Evolutionary conservation across 2,329 filamentous ascomycete genomes (phyloP).

Genomic region (Cladosporium sphaerospermum): DNA sequence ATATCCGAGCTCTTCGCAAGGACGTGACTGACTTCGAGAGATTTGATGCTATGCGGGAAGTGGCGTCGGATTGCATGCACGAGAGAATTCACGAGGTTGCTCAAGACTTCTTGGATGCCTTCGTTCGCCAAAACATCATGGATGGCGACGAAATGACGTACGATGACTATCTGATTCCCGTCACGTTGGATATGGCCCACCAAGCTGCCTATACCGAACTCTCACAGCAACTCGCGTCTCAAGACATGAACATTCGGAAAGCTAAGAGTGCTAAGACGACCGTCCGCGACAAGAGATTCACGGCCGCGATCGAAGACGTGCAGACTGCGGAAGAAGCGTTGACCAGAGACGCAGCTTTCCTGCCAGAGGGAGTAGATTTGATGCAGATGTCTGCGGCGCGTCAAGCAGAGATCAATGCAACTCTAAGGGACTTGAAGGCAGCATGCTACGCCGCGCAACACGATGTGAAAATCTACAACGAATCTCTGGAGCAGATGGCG

Average conservation of each 20-base stretch:
- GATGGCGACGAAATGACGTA: slow-evolving; percentile 38
- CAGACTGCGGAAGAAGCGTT: slow-evolving; percentile 47
- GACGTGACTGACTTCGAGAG: slow-evolving; percentile 48
- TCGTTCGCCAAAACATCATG: slow-evolving; percentile 41
- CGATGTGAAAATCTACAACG: neutral
- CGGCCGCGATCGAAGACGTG: slow-evolving; percentile 41
- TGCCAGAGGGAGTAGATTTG: slow-evolving; percentile 8
- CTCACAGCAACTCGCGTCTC: slow-evolving; percentile 47
- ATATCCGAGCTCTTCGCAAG: slow-evolving; percentile 36
- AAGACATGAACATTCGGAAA: slow-evolving; percentile 43
- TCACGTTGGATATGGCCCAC: slow-evolving; percentile 44
- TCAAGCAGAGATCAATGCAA: slow-evolving; percentile 6
- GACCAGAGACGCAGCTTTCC: slow-evolving; percentile 37
- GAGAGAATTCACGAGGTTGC: slow-evolving; percentile 45
- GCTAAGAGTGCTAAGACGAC: slow-evolving; percentile 29
- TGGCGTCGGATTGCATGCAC: slow-evolving; percentile 49
- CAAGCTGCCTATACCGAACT: slow-evolving; percentile 50
- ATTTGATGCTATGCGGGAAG: slow-evolving; percentile 48
- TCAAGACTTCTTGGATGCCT: slow-evolving; percentile 50
- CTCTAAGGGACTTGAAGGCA: neutral
- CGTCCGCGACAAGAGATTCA: slow-evolving; percentile 37
- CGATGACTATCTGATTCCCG: slow-evolving; percentile 38
- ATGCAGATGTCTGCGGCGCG: slow-evolving; percentile 11
- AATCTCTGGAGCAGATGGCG: neutral
- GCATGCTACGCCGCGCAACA: neutral